These are phyloP conservation scores for Aspergillus spinulosporus DNA, from an alignment of 2,329 filamentous ascomycete genomes.

Conservation along the genomic window DNA sequence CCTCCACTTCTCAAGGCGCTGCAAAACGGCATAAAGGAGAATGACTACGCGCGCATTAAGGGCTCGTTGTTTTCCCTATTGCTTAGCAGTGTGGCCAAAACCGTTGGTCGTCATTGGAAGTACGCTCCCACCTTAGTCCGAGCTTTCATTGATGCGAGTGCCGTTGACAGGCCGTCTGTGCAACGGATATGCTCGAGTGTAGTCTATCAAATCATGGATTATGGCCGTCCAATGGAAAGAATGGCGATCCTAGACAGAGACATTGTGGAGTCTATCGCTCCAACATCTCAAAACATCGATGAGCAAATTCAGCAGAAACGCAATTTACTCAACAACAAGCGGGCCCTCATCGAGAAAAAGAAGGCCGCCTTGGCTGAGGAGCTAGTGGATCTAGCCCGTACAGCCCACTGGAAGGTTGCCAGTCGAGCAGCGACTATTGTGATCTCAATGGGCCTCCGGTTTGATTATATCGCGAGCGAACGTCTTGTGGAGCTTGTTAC, in stretches of 20 bases:
- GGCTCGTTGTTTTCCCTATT: constrained; percentile 88
- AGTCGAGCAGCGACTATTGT: constrained; percentile 87
- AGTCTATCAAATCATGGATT: constrained; percentile 84
- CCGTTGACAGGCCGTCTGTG: constrained; percentile 90
- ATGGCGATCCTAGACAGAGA: constrained; percentile 78
- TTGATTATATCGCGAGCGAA: constrained; percentile 79
- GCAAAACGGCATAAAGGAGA: constrained; percentile 72
- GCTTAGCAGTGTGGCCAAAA: constrained; percentile 84
- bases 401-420: constrained; percentile 95
- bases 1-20: constrained; percentile 80
- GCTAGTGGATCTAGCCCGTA: constrained; percentile 72
- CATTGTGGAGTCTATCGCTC: constrained; percentile 66
- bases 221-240: constrained; percentile 82
- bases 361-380: constrained; percentile 80
- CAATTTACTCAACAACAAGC: constrained; percentile 71
- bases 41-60: constrained; percentile 89
- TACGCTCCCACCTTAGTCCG: constrained; percentile 86
- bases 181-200: constrained; percentile 82
- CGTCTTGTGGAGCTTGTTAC: constrained; percentile 82
- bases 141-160: constrained; percentile 84
- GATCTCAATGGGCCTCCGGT: constrained; percentile 85
- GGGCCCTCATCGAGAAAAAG: constrained; percentile 75
- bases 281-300: constrained; percentile 65
- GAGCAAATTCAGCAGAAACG: constrained; percentile 60
- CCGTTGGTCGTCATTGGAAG: constrained; percentile 87